These are phyloP conservation scores for Corymbia maculata DNA, from an alignment of 345 rosid species.

Conservation along the genomic window DNA sequence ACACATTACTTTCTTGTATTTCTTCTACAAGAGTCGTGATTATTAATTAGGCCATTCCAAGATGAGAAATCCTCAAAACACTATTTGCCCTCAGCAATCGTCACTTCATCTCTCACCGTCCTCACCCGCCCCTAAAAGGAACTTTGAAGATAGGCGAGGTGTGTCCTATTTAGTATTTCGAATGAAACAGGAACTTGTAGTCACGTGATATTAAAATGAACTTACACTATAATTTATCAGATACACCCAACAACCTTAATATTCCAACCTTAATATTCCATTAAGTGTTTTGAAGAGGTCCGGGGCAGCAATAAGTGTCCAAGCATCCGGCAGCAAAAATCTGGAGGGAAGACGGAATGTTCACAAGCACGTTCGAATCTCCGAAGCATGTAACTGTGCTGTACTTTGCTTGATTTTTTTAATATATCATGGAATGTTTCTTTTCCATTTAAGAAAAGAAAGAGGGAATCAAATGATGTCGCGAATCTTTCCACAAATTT, in stretches of 20 bases:
- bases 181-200: neutral
- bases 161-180: neutral
- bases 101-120: neutral
- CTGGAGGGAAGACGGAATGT: neutral
- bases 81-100: neutral
- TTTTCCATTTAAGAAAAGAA: neutral
- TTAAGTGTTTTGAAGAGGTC: neutral
- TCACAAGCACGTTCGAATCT: neutral
- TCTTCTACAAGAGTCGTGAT: neutral
- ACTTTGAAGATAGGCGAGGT: neutral
- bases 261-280: neutral
- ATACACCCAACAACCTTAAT: neutral
- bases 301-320: neutral
- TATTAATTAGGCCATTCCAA: neutral
- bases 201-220: neutral
- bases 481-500: neutral
- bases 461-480: neutral
- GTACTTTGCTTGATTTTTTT: neutral
- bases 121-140: neutral
- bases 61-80: neutral
- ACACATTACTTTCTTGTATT: neutral
- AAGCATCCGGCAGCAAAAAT: neutral
- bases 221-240: too few species aligned
- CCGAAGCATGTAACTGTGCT: neutral
- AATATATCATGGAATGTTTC: neutral